Percentiles rank a stretch among this genome's conserved stretches.
These are phyloP conservation scores for Penicillium atrosanguineum DNA, from an alignment of 495 filamentous ascomycete species.

Conservation along the genomic window DNA sequence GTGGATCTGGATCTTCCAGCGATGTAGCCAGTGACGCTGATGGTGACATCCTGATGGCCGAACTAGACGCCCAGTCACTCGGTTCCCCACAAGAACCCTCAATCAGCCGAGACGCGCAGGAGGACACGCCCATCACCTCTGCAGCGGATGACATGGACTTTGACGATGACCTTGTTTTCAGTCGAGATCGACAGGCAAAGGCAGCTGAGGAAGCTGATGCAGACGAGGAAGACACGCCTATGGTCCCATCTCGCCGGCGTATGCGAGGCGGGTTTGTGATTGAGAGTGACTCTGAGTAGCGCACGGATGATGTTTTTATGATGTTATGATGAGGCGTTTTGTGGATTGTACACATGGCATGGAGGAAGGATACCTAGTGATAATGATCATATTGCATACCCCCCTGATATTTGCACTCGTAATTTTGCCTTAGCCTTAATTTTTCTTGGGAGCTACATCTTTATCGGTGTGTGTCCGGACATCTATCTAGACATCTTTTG, in stretches of 20 bases:
- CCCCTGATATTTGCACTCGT: too few relatives aligned
- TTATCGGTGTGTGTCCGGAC: too few relatives aligned
- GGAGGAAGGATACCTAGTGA: conserved; percentile 15
- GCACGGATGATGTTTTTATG: conserved; percentile 9
- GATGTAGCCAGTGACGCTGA: conserved; percentile 28
- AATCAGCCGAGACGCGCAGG: conserved; percentile 18
- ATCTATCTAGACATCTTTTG: too few relatives aligned
- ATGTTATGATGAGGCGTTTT: conserved; percentile 35
- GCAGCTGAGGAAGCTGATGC: conserved; percentile 9
- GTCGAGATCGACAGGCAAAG: conserved; percentile 24
- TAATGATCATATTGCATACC: conserved; percentile 3
- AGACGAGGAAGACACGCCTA: conserved; percentile 32
- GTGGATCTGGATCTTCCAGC: conserved; percentile 19
- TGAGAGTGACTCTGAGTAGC: conserved; percentile 52
- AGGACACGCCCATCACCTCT: conserved; percentile 30
- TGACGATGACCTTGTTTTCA: conserved; percentile 39
- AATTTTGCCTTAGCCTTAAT: too few relatives aligned
- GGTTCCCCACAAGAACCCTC: conserved; percentile 18
- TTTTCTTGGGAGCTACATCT: too few relatives aligned
- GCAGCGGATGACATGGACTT: conserved; percentile 37
- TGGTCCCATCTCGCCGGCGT: conserved; percentile 34
- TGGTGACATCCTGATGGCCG: conserved; percentile 38
- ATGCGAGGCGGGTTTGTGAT: conserved; percentile 47
- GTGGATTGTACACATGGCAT: conserved; percentile 8
- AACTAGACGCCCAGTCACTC: conserved; percentile 22